Base-by-base conservation (phyloP, 1,139 yeast genomes). In the Saccharomyces hybrid region DNA sequence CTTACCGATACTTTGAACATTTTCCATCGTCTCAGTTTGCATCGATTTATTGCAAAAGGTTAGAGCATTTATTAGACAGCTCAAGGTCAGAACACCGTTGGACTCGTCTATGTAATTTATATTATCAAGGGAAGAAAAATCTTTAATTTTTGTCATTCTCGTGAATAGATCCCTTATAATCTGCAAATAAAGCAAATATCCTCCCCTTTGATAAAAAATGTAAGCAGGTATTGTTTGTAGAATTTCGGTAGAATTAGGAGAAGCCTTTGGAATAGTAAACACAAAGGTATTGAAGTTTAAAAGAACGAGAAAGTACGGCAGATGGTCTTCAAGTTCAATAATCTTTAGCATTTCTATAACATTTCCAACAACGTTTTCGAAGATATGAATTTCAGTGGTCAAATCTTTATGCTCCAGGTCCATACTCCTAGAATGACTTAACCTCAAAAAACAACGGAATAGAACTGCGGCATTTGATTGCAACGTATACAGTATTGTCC, bases 401-500 rank as follows among this genome's bases (percentile, higher is more conserved):
- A 61, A 63, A 20, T 56, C 50, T 9, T 56, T 54, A 27, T 47
- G 31, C 30, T 58, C 63, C 6, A 63, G 49, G n/a, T 58, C 61
- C 52, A 62, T 61, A 31, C 60, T 62, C 38, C 63, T 61, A 4
- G 67, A 63, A 42, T 65, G 65, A 1, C 67, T 61, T 46, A 69
- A 50, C 50, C 70, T 61, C 47, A 69, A 52, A 9, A 69, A 58
- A 27, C 68, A 63, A 56, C 73, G 68, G 51, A 70, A 70, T 1
- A 73, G 55, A 31, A 68, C 62, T 1, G 73, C 70, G 2, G 80
- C 69, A 61, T 80, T 76, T 4, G 80, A 76, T 57, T 80, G 85
- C 31, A 82, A 69, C 49, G 79, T 76, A 54, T 78, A 76, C 49
- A 75, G 69, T 47, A 83, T 72, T 56, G 75, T 75, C 54, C 89